These are phyloP conservation scores for Phalaenopsis hybrid DNA, from an alignment of 116 monocot species.

Conservation along the genomic window DNA sequence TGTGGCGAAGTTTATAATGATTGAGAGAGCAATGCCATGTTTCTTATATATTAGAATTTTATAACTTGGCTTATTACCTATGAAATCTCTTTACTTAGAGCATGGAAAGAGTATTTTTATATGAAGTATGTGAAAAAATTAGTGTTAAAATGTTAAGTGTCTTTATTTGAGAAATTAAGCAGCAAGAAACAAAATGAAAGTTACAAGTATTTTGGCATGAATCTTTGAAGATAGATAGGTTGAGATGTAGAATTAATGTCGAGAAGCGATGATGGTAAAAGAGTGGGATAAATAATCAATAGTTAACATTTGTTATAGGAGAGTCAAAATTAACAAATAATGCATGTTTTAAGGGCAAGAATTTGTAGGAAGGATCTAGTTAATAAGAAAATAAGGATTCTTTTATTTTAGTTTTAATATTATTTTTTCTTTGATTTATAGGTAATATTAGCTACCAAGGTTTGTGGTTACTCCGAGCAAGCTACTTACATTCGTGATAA, in stretches of 20 bases:
- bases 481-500: slow-evolving; percentile 63
- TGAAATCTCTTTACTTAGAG: no score
- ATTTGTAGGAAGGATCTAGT: not conserved
- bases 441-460: slow-evolving; percentile 93
- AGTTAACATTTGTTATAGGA: not conserved
- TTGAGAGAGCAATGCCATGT: no score
- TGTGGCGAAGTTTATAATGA: no score
- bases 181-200: not conserved
- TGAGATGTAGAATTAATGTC: no score
- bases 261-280: not conserved
- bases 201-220: not conserved
- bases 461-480: slow-evolving; percentile 78
- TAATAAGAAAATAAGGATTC: not conserved
- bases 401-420: not conserved
- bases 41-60: no score
- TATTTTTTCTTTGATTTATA: slow-evolving; percentile 17
- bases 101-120: no score
- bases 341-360: not conserved
- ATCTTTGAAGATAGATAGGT: not conserved
- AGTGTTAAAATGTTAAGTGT: not conserved
- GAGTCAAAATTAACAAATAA: not conserved
- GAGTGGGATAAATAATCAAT: not conserved
- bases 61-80: no score
- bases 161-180: not conserved
- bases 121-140: no score